Evolutionary conservation across 1,139 yeast species (phyloP), one percentile per base, ranked within the genome.

Genomic region (Pichia sp.): DNA sequence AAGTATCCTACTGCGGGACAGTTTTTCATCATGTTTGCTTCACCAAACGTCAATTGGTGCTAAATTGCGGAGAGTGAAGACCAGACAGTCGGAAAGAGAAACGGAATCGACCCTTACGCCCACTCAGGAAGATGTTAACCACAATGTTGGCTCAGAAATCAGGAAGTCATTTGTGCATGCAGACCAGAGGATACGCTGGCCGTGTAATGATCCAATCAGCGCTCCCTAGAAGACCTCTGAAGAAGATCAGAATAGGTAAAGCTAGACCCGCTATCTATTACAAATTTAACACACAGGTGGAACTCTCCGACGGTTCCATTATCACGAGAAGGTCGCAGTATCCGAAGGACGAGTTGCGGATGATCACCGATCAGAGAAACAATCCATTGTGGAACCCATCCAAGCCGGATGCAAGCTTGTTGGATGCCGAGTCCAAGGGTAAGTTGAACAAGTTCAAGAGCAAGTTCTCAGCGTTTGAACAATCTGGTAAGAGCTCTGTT

Each of bases 211-310:
- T 60, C 72, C 76, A 49, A 70, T 72, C 63, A 64, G 78, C 64
- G 67, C 79, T 68, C 44, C 74, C 74, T 55, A 69, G 76, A 62
- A 74, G 85, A 69, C 82, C 80, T 40, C 70, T 76, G 74, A 77
- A 76, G 60, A 78, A 76, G 60, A 79, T 80, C 60, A 67, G 72
- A 58, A 72, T 80, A 55, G 96, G 96, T 48, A 85, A 84, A 66
- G 90, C 96, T 18, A 80, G 97, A 70, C 97, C 98, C 2, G 90
- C 96, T 42, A 86, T 91, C 44, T 91, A 88, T 70, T 80, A 91
- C 71, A 89, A 88, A 66, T 93, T 93, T 66, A 91, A 91, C 58
- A 87, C 95, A 41, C 71, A 78, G 46, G 91, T 93, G 12, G 96
- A 91, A 69, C 77, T 91, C 53, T 85, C 95, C 61, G 98, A 93